Evolutionary conservation across 345 rosid species (phyloP).

Genomic region (Salix udensis): DNA sequence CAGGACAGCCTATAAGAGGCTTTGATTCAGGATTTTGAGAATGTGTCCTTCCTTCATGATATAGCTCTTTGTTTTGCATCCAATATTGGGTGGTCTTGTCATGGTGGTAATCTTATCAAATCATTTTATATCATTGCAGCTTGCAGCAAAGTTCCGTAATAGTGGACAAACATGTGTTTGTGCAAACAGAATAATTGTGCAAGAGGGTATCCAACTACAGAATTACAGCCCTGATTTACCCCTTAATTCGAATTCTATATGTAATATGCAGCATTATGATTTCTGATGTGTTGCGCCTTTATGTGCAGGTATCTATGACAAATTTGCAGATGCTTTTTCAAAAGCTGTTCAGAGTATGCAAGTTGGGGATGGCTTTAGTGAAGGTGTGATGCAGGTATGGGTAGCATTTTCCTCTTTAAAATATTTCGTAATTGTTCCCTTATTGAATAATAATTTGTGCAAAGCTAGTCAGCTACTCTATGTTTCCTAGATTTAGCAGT

Average conservation of each 20-base stretch:
- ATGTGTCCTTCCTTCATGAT: not conserved
- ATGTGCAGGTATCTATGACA: constrained; percentile 80
- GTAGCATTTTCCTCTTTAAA: not conserved
- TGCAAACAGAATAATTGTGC: constrained; percentile 84
- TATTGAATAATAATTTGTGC: not conserved
- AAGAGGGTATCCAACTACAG: constrained; percentile 63
- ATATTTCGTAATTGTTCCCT: not conserved
- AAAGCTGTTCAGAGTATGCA: constrained; percentile 77
- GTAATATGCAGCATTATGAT: not conserved
- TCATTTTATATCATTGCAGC: constrained; percentile 43
- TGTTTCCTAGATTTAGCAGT: not conserved
- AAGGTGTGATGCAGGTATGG: constrained; percentile 67
- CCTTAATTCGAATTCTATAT: not conserved
- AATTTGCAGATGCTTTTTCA: constrained; percentile 78
- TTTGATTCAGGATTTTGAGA: not conserved
- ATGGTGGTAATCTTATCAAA: not conserved
- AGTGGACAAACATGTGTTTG: constrained; percentile 98
- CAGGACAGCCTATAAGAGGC: not conserved
- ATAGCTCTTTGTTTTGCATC: not conserved
- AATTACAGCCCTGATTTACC: not conserved
- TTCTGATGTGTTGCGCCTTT: not conserved
- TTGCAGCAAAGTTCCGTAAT: constrained; percentile 91
- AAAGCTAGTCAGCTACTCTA: not conserved
- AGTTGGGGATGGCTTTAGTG: constrained; percentile 94
- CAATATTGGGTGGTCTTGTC: not conserved